Conservation (phyloP, 306 rosid species). For the Sicyos edulis region DNA sequence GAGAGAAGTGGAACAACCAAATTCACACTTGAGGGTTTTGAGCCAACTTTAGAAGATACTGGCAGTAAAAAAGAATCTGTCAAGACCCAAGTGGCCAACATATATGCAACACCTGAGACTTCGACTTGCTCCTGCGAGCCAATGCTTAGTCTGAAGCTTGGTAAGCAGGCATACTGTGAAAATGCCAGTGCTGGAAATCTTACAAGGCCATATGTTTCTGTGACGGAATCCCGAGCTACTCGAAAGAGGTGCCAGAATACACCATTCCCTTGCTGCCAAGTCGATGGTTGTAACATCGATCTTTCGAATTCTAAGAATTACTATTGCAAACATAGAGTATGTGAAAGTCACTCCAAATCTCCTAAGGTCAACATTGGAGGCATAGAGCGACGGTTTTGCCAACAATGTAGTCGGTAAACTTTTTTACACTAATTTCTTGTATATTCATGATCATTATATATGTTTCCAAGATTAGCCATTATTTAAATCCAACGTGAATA, state of each 20-base stretch:
- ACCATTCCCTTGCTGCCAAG: conserved; percentile 59
- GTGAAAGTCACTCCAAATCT: conserved; percentile 79
- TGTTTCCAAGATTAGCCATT: not conserved
- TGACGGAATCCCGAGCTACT: conserved; percentile 26
- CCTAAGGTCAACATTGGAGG: conserved; percentile 65
- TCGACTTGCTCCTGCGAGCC: conserved; percentile 65
- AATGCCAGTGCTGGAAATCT: conserved; percentile 45
- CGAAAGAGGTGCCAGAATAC: conserved; percentile 48
- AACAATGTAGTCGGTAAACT: conserved; percentile 88
- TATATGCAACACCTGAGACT: conserved; percentile 43
- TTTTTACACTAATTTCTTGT: conserved; percentile 11
- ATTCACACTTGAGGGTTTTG: conserved; percentile 43
- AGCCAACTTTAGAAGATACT: conserved; percentile 44
- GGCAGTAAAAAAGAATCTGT: conserved; percentile 42
- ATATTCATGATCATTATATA: not conserved
- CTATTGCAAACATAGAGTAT: conserved; percentile 84
- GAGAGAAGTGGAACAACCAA: conserved; percentile 59
- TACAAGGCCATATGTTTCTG: conserved; percentile 38
- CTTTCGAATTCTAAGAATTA: conserved; percentile 74
- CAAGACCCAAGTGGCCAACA: conserved; percentile 35
- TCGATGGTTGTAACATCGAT: conserved; percentile 79
- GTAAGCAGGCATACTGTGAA: conserved; percentile 75
- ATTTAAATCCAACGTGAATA: conserved; percentile 1
- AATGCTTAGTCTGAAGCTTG: conserved; percentile 80
- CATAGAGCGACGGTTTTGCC: conserved; percentile 81